Evolutionary conservation across 2,329 filamentous ascomycete genomes (phyloP).

Genomic region (Fusarium redolens): DNA sequence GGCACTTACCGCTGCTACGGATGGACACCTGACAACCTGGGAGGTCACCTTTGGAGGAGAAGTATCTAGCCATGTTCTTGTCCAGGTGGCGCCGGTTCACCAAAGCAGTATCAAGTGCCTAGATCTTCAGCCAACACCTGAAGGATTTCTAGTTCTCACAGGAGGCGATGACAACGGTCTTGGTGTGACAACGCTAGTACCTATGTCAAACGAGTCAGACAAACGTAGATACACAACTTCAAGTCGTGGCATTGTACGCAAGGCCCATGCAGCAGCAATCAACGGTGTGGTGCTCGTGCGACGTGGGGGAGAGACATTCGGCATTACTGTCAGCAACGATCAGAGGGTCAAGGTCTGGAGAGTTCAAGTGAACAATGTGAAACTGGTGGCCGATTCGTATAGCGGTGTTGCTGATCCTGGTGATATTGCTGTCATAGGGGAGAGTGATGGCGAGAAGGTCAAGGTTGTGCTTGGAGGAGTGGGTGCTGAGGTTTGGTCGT

Average conservation of each 20-base stretch:
- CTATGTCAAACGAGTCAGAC: constrained; percentile 24
- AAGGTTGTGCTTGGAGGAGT: constrained; percentile 41
- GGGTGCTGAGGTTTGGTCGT: constrained; percentile 41
- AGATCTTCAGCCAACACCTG: constrained; percentile 53
- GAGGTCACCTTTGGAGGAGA: constrained; percentile 27
- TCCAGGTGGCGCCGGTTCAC: constrained; percentile 67
- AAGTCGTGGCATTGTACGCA: constrained; percentile 47
- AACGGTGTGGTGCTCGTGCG: constrained; percentile 64
- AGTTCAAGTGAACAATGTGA: constrained; percentile 48
- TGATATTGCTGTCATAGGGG: constrained; percentile 47
- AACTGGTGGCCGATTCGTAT: constrained; percentile 61
- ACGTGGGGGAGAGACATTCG: constrained; percentile 32
- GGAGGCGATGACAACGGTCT: constrained; percentile 92
- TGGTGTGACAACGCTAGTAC: constrained; percentile 60
- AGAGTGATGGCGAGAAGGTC: neutral
- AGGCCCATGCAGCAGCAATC: constrained; percentile 78
- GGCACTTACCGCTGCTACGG: constrained; percentile 80
- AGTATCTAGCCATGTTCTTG: constrained; percentile 42
- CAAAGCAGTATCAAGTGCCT: constrained; percentile 83
- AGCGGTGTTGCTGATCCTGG: constrained; percentile 71
- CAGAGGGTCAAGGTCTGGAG: constrained; percentile 69
- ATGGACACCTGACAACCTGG: constrained; percentile 72
- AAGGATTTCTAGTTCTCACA: constrained; percentile 68
- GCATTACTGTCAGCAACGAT: constrained; percentile 68
- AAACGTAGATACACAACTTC: constrained; percentile 39